phyloP scores from a whole-genome alignment of 2,329 filamentous ascomycete genomes.

The Metarhizium anisopliae region DNA sequence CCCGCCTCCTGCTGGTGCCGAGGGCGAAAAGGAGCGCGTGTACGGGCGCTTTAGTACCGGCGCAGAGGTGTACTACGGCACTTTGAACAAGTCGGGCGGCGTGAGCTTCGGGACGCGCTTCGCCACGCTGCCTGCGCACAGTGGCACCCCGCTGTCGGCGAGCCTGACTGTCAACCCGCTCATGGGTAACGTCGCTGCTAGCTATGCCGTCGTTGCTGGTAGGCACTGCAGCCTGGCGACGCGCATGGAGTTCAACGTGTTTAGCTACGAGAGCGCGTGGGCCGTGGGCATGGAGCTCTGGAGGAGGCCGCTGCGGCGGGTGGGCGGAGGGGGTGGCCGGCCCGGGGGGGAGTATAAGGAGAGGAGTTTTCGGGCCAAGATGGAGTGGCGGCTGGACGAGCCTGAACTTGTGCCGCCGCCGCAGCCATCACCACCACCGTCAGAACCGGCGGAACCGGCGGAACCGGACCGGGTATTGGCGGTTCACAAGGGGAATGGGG shows the following conservation, averaged over 20 bases:
- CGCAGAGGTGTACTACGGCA: slow-evolving; percentile 90
- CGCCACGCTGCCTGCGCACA: slow-evolving; percentile 71
- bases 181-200: slow-evolving; percentile 87
- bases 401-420: slow-evolving; percentile 26
- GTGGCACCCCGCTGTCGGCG: slow-evolving; percentile 85
- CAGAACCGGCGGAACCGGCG: neutral
- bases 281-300: slow-evolving; percentile 89
- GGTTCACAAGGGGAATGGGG: slow-evolving; percentile 19
- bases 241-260: slow-evolving; percentile 93
- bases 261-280: slow-evolving; percentile 94
- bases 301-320: slow-evolving; percentile 49
- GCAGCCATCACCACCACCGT: neutral
- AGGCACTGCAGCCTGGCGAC: slow-evolving; percentile 77
- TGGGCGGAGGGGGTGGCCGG: slow-evolving; percentile 24
- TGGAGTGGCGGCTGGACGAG: slow-evolving; percentile 38
- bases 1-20: slow-evolving; percentile 7
- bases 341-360: slow-evolving; percentile 3
- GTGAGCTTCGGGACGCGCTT: slow-evolving; percentile 85
- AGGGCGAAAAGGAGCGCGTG: slow-evolving; percentile 46
- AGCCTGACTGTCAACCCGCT: slow-evolving; percentile 89
- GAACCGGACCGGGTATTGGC: slow-evolving; percentile 5
- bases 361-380: slow-evolving; percentile 43
- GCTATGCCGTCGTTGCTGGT: slow-evolving; percentile 83
- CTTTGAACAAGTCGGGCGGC: slow-evolving; percentile 87
- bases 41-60: slow-evolving; percentile 84